These are phyloP conservation scores for Aspergillus ibericus DNA, from an alignment of 2,329 filamentous ascomycete genomes.

Conservation along the genomic window DNA sequence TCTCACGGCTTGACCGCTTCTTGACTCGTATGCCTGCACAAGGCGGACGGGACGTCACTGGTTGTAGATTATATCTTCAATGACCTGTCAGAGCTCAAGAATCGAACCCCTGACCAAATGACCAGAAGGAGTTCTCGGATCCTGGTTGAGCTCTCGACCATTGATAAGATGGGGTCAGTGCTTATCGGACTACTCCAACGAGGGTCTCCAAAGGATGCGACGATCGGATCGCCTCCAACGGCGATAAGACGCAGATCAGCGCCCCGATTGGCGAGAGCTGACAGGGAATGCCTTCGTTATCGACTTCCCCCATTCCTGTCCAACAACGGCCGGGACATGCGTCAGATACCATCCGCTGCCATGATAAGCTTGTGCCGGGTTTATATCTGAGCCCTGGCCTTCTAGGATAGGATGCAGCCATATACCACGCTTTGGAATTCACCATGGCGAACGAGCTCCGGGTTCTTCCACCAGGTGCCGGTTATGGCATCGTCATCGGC, in stretches of 20 bases:
- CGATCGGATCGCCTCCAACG: not conserved
- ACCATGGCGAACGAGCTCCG: conserved; percentile 17
- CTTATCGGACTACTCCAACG: not conserved
- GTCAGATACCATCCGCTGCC: not conserved
- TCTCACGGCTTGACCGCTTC: no score
- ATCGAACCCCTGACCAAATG: no score
- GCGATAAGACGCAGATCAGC: not conserved
- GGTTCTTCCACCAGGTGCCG: conserved; percentile 39
- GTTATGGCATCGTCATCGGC: conserved; percentile 54
- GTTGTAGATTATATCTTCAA: no score
- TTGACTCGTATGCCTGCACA: no score
- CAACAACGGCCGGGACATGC: not conserved
- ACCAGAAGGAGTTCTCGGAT: no score
- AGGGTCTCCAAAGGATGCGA: not conserved
- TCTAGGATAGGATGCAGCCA: not conserved
- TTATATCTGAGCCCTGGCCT: not conserved
- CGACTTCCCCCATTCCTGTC: not conserved
- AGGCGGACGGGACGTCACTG: no score
- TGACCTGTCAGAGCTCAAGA: no score
- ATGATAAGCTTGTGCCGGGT: not conserved
- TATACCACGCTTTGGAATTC: not conserved
- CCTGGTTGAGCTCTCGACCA: no score
- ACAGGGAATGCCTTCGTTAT: not conserved
- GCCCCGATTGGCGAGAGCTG: not conserved
- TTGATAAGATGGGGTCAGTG: not conserved